Evolutionary conservation across 768 basidiomycete genomes (phyloP), one percentile per base, ranked within the genome.

Genomic region (Lyophyllum semitale): DNA sequence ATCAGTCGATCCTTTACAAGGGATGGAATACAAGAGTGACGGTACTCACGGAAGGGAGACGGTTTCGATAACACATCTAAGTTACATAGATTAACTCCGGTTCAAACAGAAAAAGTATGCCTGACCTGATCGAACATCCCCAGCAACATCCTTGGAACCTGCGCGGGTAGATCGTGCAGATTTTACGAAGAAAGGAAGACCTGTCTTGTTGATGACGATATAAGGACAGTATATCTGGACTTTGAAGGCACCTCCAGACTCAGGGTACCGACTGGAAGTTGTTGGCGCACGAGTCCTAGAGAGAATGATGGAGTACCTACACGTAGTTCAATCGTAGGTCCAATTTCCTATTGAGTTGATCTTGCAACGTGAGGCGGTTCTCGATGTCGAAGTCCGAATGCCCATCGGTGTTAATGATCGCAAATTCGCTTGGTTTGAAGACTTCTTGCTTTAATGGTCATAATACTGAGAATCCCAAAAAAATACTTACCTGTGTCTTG

Each of bases 231-330:
- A 98, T 42, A 99, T 84, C 69, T 98, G 96, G 0, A 97, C 92
- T 70, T 90, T 94, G 80, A 97, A 95, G 1, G 95, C 94, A 22
- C 95, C 95, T 1, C 95, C 97, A 6, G 95, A 89, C 48, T 97
- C 84, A 7, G 92, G 84, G 71, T 91, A 90, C 49, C 86, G 87
- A 20, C 89, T 87, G 47, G 48, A 35, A 51, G 49, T 32, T 26
- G 32, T 2, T 7, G 37, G n/a, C 15, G 12, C 6, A 18, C 30
- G 27, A n/a, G n/a, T 29, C 11, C 43, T 17, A 3, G 37, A 32
- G 30, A 12, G 8, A 2, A 18, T 13, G 22, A 53, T 9, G 51
- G 29, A n/a, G 20, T 15, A 74, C 92, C 55, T 68, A 96, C 96
- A 92, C 77, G 68, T 98, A 98, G 66, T 95, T 92, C n/a, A 98